A percentile compares a stretch with the other conserved stretches of the same genome.
These are phyloP conservation scores for Glaciozyma martinii DNA, from an alignment of 768 basidiomycete genomes.

Conservation along the genomic window DNA sequence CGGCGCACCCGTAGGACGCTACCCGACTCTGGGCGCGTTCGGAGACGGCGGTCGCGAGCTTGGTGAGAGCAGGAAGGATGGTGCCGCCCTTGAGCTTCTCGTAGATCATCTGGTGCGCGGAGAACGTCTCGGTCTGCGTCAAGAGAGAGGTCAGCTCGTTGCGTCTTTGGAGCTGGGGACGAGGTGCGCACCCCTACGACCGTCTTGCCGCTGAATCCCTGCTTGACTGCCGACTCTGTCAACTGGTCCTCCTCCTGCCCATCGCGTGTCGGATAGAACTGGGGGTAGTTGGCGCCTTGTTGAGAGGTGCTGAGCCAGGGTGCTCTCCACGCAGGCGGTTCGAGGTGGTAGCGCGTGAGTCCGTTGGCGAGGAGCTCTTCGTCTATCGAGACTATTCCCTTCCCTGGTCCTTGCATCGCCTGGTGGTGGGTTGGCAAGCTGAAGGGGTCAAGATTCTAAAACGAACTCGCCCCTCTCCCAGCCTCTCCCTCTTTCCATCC, in stretches of 20 bases:
- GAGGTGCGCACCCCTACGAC: constrained; percentile 7
- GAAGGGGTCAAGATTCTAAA: too few species aligned
- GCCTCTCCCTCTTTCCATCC: too few species aligned
- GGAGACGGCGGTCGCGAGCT: constrained; percentile 28
- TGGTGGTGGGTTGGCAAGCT: too few species aligned
- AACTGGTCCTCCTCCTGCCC: constrained; percentile 36
- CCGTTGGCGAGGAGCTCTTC: constrained; percentile 20
- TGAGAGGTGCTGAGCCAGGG: constrained; percentile 14
- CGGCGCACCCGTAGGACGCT: constrained; percentile 26
- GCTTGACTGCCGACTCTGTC: constrained; percentile 31
- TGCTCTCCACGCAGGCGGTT: constrained; percentile 23
- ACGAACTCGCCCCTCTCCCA: too few species aligned
- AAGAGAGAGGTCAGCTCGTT: not conserved
- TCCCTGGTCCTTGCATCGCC: not conserved
- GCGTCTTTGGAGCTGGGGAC: not conserved
- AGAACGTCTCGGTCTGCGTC: constrained; percentile 35
- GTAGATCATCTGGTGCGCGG: constrained; percentile 34
- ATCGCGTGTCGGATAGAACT: constrained; percentile 32
- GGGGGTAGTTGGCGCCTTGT: constrained; percentile 19
- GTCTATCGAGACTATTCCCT: constrained; percentile 10
- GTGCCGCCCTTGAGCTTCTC: constrained; percentile 29
- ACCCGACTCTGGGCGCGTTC: constrained; percentile 4
- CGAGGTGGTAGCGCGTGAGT: constrained; percentile 17
- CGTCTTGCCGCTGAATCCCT: constrained; percentile 28
- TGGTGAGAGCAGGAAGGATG: constrained; percentile 22